Base-by-base conservation (phyloP, 2,329 filamentous ascomycete species). In the Trichoderma sp. region DNA sequence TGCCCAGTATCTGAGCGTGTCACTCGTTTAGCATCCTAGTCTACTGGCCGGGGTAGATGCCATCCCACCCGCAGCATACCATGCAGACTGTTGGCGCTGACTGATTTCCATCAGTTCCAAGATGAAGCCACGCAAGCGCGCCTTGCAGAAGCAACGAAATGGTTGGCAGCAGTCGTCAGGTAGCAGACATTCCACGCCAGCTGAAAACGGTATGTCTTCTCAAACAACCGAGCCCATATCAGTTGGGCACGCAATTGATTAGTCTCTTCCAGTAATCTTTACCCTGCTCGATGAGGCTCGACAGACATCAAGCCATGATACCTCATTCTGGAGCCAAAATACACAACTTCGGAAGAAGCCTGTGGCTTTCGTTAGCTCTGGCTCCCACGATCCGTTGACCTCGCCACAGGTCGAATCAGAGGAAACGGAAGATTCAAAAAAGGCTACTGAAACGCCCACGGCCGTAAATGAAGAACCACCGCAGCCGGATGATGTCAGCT, bases 341-440 rank as follows among this genome's bases (percentile, higher is more conserved):
- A 35, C n/a, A 14, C 53, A 67, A 68, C 78, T 89, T 11, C 81
- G 87, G 66, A 77, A 80, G 55, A 81, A 80, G 53, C 86, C 87
- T 1, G 81, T 89, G 4, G 71, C 71, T 0, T 89, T 89, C 68
- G 78, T 87, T 58, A 88, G 85, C 70, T 83, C 83, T n/a, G 87
- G 86, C 5, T 74, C 81, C 53, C 82, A 82, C 59, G 81, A 87
- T 55, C 86, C 86, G 4, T 76, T 87, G 24, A 24, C 55, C 8
- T 61, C 63, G 14, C 31, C 58, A 6, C 70, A 52, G 29, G 14
- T 24, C 13, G n/a, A 61, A 29, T 21, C 11, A 19, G 29, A 57
- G 21, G 31, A 66, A 0, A 52, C 73, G 10, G 33, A 70, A 29
- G 62, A 65, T 47, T 16, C 27, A 5, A 19, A 19, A 11, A 57